Evolutionary conservation across 2,329 filamentous ascomycete genomes (phyloP).

Genomic region (Phaeosphaeria sp.): DNA sequence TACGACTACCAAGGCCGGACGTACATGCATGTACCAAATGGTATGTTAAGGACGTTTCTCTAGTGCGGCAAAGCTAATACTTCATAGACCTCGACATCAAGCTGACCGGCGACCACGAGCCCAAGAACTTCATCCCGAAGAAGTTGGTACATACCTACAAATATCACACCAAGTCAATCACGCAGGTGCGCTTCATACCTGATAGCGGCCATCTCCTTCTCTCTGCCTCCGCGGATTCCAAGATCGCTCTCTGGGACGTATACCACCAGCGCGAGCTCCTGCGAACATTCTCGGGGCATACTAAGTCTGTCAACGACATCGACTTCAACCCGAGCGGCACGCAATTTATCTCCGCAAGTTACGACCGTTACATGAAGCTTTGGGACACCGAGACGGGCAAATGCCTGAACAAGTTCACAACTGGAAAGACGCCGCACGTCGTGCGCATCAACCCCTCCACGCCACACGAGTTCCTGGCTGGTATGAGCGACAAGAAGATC

Average conservation of each 20-base stretch:
- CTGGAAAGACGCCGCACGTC: constrained; percentile 93
- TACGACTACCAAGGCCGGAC: constrained; percentile 94
- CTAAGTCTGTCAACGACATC: constrained; percentile 87
- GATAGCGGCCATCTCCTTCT: constrained; percentile 85
- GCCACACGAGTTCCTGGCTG: constrained; percentile 89
- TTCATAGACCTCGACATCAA: constrained; percentile 44
- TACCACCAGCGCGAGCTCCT: constrained; percentile 89
- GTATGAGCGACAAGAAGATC: constrained; percentile 99
- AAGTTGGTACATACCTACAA: constrained; percentile 93
- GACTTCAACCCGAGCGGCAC: constrained; percentile 84
- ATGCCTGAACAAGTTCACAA: constrained; percentile 87
- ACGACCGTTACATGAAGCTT: constrained; percentile 94
- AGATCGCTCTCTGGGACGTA: constrained; percentile 92
- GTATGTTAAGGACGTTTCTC: constrained; percentile 24
- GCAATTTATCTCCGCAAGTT: constrained; percentile 88
- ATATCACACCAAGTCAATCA: constrained; percentile 82
- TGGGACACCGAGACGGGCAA: constrained; percentile 97
- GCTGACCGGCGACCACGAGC: constrained; percentile 77
- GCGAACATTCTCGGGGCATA: constrained; percentile 89
- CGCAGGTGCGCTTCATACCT: constrained; percentile 89
- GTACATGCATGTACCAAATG: constrained; percentile 94
- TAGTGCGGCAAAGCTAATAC: neutral
- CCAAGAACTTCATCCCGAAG: constrained; percentile 93
- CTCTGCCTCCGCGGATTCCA: constrained; percentile 87
- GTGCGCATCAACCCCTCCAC: constrained; percentile 89